These are phyloP conservation scores for Xylariomycetidae sp. DNA, from an alignment of 2,329 filamentous ascomycete genomes.

Conservation along the genomic window DNA sequence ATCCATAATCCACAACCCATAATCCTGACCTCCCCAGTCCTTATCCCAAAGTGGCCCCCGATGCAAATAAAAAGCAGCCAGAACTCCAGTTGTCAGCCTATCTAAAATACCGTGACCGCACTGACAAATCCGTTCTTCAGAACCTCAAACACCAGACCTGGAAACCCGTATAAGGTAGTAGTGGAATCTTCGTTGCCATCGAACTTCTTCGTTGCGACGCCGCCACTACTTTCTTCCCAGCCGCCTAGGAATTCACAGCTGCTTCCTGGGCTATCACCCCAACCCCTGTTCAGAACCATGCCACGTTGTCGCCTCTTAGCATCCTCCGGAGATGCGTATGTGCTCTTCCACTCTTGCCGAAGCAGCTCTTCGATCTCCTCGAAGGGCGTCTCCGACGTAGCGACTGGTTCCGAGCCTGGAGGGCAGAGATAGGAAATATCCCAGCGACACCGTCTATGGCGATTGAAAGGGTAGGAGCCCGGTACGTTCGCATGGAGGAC, in stretches of 20 bases:
- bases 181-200: slow-evolving; percentile 55
- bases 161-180: slow-evolving; percentile 89
- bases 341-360: slow-evolving; percentile 64
- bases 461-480: slow-evolving; percentile 94
- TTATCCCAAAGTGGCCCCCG: no score
- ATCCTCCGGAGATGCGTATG: slow-evolving; percentile 53
- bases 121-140: slow-evolving; percentile 88
- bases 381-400: slow-evolving; percentile 76
- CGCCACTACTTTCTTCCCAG: slow-evolving; percentile 70
- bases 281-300: slow-evolving; percentile 90
- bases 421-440: slow-evolving; percentile 58
- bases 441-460: slow-evolving; percentile 88
- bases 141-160: slow-evolving; percentile 92
- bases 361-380: slow-evolving; percentile 65
- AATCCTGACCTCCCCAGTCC: no score
- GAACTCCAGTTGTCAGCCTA: no score
- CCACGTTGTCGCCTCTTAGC: slow-evolving; percentile 52
- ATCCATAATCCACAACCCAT: no score
- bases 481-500: slow-evolving; percentile 92
- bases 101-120: slow-evolving; percentile 80
- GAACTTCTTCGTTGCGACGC: slow-evolving; percentile 43
- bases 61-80: no score
- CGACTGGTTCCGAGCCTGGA: slow-evolving; percentile 35
- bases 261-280: slow-evolving; percentile 86
- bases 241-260: slow-evolving; percentile 81